Evolutionary conservation across 345 rosid species (phyloP).

Genomic region (Mallotus nudiflorus): DNA sequence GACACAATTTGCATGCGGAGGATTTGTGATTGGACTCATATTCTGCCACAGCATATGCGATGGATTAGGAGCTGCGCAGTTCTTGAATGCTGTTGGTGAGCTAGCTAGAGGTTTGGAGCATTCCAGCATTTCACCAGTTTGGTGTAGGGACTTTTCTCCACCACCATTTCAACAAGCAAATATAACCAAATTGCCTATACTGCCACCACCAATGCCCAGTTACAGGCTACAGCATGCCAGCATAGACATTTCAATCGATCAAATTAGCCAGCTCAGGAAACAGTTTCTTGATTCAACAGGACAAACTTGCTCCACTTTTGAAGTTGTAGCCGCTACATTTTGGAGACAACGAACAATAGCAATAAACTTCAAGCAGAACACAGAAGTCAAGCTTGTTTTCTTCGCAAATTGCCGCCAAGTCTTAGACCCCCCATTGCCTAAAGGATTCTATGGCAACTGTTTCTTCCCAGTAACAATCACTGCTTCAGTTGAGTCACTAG

Average conservation of each 20-base stretch:
- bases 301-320: conserved; percentile 53
- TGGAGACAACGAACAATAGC: conserved; percentile 50
- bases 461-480: conserved; percentile 61
- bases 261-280: conserved; percentile 41
- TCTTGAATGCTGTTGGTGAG: conserved; percentile 63
- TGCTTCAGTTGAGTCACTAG: conserved; percentile 32
- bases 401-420: conserved; percentile 59
- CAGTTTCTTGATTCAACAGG: conserved; percentile 36
- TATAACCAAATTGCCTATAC: background rate
- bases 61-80: conserved; percentile 76
- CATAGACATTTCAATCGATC: conserved; percentile 54
- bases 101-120: conserved; percentile 43
- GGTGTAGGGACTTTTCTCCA: conserved; percentile 51
- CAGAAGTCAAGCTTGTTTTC: conserved; percentile 53
- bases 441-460: conserved; percentile 72
- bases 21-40: conserved; percentile 62
- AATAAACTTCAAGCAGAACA: conserved; percentile 24
- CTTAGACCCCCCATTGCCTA: conserved; percentile 51
- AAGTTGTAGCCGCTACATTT: conserved; percentile 47
- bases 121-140: conserved; percentile 42
- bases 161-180: conserved; percentile 16
- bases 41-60: conserved; percentile 62
- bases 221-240: conserved; percentile 46
- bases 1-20: conserved; percentile 64
- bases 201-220: conserved; percentile 43